Base-by-base conservation (phyloP, 1,139 yeast genomes). In the Sugiyamaella novakii region DNA sequence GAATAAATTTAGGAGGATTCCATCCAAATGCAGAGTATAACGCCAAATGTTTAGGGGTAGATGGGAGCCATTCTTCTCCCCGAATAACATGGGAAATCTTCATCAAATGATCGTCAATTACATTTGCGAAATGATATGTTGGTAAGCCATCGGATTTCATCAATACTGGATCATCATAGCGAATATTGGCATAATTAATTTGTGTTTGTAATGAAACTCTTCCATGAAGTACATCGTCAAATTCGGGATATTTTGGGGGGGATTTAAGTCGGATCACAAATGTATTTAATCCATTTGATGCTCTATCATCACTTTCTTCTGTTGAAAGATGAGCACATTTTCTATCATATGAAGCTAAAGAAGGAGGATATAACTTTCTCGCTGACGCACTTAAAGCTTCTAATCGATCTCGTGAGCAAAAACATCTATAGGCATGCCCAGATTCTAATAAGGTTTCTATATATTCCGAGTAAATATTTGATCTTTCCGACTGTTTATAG, bases 61-160 rank as follows among this genome's bases (percentile, higher is more conserved):
- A 87, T 1, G 96, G 84, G 7, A 92, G 72, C 99, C 99, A 94
- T 66, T 92, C 98, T 63, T 92, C 98, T 30, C 99, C 99, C 55
- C 99, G 75, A 8, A 92, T 81, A 7, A 92, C 98, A 66, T 94
- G 98, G 0, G 97, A 87, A 36, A 92, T 86, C 43, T 79, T 68
- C 98, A 92, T 94, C 44, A 86, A 69, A 65, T 91, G 95, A 65
- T 92, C 99, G 63, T 92, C 99, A 1, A 92, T 81, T 1, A 92
- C 96, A 61, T 88, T 91, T 17, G 98, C 98, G 62, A 92, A 84
- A 68, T 92, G 99, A 61, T 92, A 92, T 0, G 99, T 92, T 14
- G 99, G 99, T 54, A 87, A 72, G 0, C 94, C 92, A 64, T 92
- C 98, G 6, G 96, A 85, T 65, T 94, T 92, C 65, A 92, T 69